Base-by-base conservation (phyloP, 1,284 basidiomycete species). In the Boletellus deceptivus region DNA sequence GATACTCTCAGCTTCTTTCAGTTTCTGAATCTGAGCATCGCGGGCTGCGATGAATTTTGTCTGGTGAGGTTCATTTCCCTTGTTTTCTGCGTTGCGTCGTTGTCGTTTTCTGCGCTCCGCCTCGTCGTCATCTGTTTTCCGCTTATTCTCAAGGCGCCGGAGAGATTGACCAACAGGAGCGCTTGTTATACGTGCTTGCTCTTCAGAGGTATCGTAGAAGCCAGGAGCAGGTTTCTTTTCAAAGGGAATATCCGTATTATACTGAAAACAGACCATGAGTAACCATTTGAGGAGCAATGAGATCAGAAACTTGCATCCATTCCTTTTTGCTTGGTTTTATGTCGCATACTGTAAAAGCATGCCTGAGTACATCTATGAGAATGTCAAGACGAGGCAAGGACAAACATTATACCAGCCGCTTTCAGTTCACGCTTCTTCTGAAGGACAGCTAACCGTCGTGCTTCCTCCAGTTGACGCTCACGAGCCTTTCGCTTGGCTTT, bases 381-480 rank as follows among this genome's bases (percentile, higher is more conserved):
- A 11, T 46, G 27, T 25, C 22, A 36, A n/a, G 34, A 46, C 14
- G 40, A 53, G 9, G n/a, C 39, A 31, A 49, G 43, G 17, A 75
- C 83, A 55, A 66, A 91, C 89, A 98, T 91, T 70, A 99, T 98
- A 58, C 97, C 97, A 33, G 97, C 97, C 5, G 94, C 94, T 69
- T 98, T 98, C 59, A 99, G 73, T 69, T 99, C 97, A 62, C 97
- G 81, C 74, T 97, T 97, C 80, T 99, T 99, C 71, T 99, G 97
- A 53, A 99, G 72, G 47, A 96, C 92, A 13, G 97, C 96, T 41
- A 99, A 75, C 22, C 97, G 81, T 46, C 96, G 80, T 0, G 97
- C 96, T 69, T 99, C 97, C 65, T 99, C 97, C 44, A 99, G 75
- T 65, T 97, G 93, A 56, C 94, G 85, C 68, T 99, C 97, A 47